Evolutionary conservation across 2,329 filamentous ascomycete genomes (phyloP).

Genomic region (Bipolaris victoriae): DNA sequence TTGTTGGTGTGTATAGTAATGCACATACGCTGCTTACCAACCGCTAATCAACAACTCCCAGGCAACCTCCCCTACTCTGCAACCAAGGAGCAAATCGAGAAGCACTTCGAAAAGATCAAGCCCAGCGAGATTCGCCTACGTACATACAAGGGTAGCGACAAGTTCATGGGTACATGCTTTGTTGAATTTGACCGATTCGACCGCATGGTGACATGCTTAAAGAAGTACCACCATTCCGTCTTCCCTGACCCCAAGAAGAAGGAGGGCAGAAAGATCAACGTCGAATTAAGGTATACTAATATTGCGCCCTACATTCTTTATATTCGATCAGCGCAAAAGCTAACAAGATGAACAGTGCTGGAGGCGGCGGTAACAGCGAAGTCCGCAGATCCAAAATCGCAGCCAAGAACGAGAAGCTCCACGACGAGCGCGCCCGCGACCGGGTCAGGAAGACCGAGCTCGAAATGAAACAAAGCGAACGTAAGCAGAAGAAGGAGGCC

Average conservation of each 20-base stretch:
- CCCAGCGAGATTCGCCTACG: conserved; percentile 69
- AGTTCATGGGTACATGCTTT: conserved; percentile 57
- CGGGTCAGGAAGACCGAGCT: conserved; percentile 55
- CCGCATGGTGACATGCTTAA: conserved; percentile 90
- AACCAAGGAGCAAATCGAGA: conserved; percentile 69
- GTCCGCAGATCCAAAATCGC: conserved; percentile 76
- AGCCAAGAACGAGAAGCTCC: conserved; percentile 84
- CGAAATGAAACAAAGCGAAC: conserved; percentile 48
- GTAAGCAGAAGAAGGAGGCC: conserved; percentile 50
- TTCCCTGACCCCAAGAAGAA: conserved; percentile 68
- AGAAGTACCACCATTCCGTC: conserved; percentile 84
- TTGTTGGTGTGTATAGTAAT: conserved; percentile 64
- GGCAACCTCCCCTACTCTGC: conserved; percentile 90
- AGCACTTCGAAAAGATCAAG: conserved; percentile 79
- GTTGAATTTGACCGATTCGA: conserved; percentile 87
- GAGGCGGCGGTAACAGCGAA: conserved; percentile 81
- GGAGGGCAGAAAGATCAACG: conserved; percentile 78
- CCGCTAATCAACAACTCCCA: conserved; percentile 36
- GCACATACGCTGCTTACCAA: neutral
- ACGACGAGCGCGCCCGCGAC: conserved; percentile 67
- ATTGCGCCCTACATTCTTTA: neutral
- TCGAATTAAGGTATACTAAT: conserved; percentile 76
- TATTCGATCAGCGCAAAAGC: conserved; percentile 4
- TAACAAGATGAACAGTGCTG: conserved; percentile 62
- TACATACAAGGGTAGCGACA: conserved; percentile 47